Base-by-base conservation (phyloP, 1,284 basidiomycete species). In the Puccinia sorghi region DNA sequence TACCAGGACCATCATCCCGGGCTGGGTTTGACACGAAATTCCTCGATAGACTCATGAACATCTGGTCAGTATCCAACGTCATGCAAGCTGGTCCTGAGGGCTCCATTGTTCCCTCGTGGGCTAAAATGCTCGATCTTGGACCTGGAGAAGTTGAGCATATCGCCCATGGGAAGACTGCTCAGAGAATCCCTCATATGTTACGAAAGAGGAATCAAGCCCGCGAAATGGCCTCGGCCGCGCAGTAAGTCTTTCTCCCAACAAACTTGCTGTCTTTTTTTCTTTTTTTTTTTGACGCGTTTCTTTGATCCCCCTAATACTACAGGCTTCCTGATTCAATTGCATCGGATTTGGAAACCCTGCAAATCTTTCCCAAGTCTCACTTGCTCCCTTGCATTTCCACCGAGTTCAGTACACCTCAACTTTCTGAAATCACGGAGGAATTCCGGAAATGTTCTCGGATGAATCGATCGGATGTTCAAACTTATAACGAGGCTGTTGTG, bases 401-500 rank as follows among this genome's bases (percentile, higher is more conserved):
- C 81, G 71, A 83, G 15, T 83, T 82, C 57, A 86, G 85, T 39
- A 84, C 89, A 52, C 89, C 90, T 17, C 85, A 86, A n/a, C 86
- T 94, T 46, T 84, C 85, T 56, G 86, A 88, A 41, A 91, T 97
- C 81, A 87, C 90, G 1, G 84, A 85, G 12, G 85, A 87, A 59
- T 87, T 88, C 25, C 94, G 93, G 89, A 86, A 87, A 71, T 84
- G 87, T 46, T 95, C 94, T 5, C 93, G 90, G 82, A 86, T 98
- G 46, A 94, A 92, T 71, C 89, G 92, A 57, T 88, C 89, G 3
- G 89, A 89, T 13, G 87, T 94, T 80, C 90, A 90, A 81, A 95
- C 93, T 89, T 92, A 91, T 84, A 87, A 92, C 20, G 92, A 93
- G 39, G 87, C 90, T 1, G 94, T 88, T 3, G 89, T 96, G 25